Evolutionary conservation across 306 rosid species (phyloP).

Genomic region (Heteromeles arbutifolia): DNA sequence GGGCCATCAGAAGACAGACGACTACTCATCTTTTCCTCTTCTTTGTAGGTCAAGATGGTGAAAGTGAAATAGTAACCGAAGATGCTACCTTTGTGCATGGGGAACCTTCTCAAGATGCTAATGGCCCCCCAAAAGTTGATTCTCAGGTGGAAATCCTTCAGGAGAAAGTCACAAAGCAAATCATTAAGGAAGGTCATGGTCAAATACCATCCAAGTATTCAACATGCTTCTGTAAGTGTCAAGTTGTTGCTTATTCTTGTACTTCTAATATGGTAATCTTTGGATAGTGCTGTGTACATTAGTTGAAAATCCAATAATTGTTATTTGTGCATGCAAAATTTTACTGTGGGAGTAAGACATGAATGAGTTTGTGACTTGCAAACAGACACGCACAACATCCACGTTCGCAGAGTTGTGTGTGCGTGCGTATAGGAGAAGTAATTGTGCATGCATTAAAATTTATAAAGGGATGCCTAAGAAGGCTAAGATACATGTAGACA

Average conservation of each 20-base stretch:
- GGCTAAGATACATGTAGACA: neutral
- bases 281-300: neutral
- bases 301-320: neutral
- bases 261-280: neutral
- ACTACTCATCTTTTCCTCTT: neutral
- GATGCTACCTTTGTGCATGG: conserved; percentile 54
- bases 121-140: conserved; percentile 69
- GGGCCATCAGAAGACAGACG: neutral
- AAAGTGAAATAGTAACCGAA: conserved; percentile 28
- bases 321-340: neutral
- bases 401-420: neutral
- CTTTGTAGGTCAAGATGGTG: conserved; percentile 44
- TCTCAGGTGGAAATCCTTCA: conserved; percentile 68
- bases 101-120: conserved; percentile 41
- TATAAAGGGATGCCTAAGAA: neutral
- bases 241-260: neutral
- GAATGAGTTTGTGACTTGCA: neutral
- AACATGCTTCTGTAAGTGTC: conserved; percentile 81
- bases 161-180: conserved; percentile 77
- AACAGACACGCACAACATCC: neutral
- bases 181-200: conserved; percentile 84
- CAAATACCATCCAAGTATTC: conserved; percentile 79
- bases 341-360: neutral
- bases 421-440: no score
- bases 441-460: neutral